Evolutionary conservation across 2,329 filamentous ascomycete species (phyloP), one percentile per base, ranked within the genome.

Genomic region (Microthyrium microscopicum): DNA sequence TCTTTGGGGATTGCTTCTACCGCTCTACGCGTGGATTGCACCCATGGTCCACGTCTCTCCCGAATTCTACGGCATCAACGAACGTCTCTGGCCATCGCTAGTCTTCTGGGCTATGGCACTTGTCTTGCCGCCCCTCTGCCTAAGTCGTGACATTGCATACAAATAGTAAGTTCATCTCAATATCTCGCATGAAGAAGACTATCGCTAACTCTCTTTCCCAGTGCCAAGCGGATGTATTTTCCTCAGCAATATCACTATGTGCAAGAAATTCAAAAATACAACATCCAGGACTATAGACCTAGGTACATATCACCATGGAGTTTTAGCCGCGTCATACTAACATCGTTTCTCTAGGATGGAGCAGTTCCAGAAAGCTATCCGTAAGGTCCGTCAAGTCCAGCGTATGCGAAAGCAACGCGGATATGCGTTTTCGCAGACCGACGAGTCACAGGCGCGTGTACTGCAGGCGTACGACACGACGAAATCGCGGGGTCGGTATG

Each of bases 221-320:
- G 58, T 46, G 75, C 73, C 40, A 94, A 93, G 65, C 72, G 89
- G 43, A 94, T 98, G 84, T 98, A 95, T 60, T 77, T 76, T 45
- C 89, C 89, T 16, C 80, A 94, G 58, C 75, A 82, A 27, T 98
- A 98, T 50, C 89, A 98, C 47, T 89, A 98, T 54, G 89, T 98
- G 42, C 89, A 98, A 57, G 89, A 98, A 61, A 98, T 98, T 46
- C 89, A 98, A 57, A 98, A 98, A 60, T 98, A 95, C 62, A 98
- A 98, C 48, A 93, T 98, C 39, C 89, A 98, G 60, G 89, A 98
- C 60, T 98, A 98, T 58, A 69, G 89, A 50, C 89, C 89, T 40
- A 76, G 89, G 81, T 85, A 69, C 45, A 68, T 63, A 32, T 16
- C 12, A 26, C 13, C 17, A 21, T 24, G 17, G 15, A 25, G 11